phyloP scores from a whole-genome alignment of 2,329 filamentous ascomycete species.

The Ascochyta pisi region DNA sequence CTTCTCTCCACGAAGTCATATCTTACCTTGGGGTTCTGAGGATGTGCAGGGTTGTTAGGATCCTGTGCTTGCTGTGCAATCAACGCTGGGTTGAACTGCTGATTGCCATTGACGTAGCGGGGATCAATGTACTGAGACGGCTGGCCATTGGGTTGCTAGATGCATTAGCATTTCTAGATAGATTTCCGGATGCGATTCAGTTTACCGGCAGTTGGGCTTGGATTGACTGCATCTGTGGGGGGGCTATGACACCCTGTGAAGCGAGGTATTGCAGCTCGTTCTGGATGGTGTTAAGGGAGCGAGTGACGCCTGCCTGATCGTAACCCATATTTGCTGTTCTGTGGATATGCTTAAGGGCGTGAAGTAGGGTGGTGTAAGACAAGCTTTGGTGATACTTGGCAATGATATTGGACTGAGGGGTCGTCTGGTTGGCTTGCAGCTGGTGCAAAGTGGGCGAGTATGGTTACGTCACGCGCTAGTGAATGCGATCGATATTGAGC shows the following conservation, averaged over 20 bases:
- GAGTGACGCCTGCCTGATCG: conserved; percentile 26
- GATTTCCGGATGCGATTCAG: neutral
- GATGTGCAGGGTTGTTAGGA: conserved; percentile 28
- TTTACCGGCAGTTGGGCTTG: conserved; percentile 27
- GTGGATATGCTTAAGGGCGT: neutral
- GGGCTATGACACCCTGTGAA: conserved; percentile 21
- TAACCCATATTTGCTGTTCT: conserved; percentile 11
- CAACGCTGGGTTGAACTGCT: conserved; percentile 27
- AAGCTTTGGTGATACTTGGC: conserved; percentile 20
- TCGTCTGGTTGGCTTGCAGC: neutral
- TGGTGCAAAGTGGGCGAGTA: neutral
- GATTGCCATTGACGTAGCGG: conserved; percentile 18
- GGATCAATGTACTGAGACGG: conserved; percentile 26
- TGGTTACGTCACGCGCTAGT: neutral
- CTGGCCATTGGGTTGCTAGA: conserved; percentile 24
- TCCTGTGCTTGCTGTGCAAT: conserved; percentile 31
- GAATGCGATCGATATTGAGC: neutral
- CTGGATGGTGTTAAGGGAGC: conserved; percentile 22
- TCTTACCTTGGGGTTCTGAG: conserved; percentile 25
- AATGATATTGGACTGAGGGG: neutral
- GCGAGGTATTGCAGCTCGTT: conserved; percentile 30
- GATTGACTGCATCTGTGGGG: conserved; percentile 27
- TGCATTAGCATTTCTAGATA: neutral
- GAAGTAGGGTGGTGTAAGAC: neutral
- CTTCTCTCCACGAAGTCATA: neutral